Percentiles rank a stretch among this genome's conserved stretches.
phyloP scores from a whole-genome alignment of 2,329 filamentous ascomycete species.

The Hypoxylon sp. region DNA sequence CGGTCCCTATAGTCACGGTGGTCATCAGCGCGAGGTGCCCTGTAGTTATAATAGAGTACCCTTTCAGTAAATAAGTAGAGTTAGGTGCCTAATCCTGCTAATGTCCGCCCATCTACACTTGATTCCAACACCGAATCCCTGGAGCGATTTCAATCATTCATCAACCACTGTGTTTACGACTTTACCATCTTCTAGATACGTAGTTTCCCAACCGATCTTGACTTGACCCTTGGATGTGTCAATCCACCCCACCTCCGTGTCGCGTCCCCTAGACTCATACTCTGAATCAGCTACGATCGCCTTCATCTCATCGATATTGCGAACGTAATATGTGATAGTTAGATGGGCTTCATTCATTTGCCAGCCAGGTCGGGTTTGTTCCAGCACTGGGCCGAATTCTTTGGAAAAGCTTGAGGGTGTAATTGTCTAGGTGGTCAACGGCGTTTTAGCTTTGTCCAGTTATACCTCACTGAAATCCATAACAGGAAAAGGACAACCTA shows the following conservation, averaged over 20 bases:
- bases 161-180: slow-evolving; percentile 5
- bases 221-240: slow-evolving; percentile 21
- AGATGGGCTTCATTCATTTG: slow-evolving; percentile 8
- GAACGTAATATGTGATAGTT: slow-evolving; percentile 22
- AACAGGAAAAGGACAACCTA: neutral
- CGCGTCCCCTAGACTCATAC: slow-evolving; percentile 14
- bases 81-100: too few species aligned
- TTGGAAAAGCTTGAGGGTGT: neutral
- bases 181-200: slow-evolving; percentile 11
- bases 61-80: too few species aligned
- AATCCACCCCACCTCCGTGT: slow-evolving; percentile 21
- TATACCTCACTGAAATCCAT: neutral
- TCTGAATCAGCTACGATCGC: slow-evolving; percentile 7
- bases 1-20: too few species aligned
- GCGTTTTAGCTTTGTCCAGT: neutral
- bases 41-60: too few species aligned
- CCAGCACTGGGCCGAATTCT: slow-evolving; percentile 8
- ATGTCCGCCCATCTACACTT: neutral
- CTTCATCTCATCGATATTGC: slow-evolving; percentile 8
- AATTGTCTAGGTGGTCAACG: neutral
- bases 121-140: neutral
- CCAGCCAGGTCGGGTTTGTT: slow-evolving; percentile 19
- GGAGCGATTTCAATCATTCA: neutral
- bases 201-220: slow-evolving; percentile 24
- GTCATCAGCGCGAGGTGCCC: too few species aligned